These are phyloP conservation scores for Gilbertella persicaria DNA, from an alignment of 371 early-diverging fungal species.

Conservation along the genomic window DNA sequence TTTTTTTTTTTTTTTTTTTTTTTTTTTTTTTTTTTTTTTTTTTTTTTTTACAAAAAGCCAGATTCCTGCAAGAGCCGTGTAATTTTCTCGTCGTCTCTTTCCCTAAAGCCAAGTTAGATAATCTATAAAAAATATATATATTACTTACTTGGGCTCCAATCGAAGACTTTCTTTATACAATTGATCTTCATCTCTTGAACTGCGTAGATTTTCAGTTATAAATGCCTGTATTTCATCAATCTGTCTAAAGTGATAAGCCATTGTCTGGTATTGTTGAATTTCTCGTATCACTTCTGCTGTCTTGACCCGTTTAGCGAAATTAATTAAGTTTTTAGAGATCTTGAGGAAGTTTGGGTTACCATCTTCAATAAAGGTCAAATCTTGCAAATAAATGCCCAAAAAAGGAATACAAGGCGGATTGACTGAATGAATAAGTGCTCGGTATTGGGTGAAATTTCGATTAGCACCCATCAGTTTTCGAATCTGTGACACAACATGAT, in stretches of 20 bases:
- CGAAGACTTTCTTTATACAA: conserved; percentile 79
- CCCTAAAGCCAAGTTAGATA: conserved; percentile 38
- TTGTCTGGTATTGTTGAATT: conserved; percentile 90
- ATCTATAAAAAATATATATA: conserved; percentile 1
- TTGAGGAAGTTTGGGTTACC: conserved; percentile 77
- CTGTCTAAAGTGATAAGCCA: conserved; percentile 73
- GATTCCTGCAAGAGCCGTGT: conserved; percentile 83
- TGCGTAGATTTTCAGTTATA: conserved; percentile 56
- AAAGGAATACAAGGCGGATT: conserved; percentile 95
- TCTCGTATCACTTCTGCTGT: conserved; percentile 92
- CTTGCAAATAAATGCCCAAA: conserved; percentile 89
- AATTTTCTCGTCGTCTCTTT: conserved; percentile 90
- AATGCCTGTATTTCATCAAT: conserved; percentile 88
- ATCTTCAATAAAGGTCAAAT: conserved; percentile 94
- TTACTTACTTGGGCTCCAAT: conserved; percentile 76
- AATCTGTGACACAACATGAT: conserved; percentile 43
- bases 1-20: not conserved
- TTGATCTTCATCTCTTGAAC: conserved; percentile 53
- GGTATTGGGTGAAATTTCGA: conserved; percentile 85
- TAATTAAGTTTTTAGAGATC: conserved; percentile 72
- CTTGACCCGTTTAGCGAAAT: conserved; percentile 89
- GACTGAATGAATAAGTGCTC: conserved; percentile 81
- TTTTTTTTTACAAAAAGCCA: conserved; percentile 71
- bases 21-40: not conserved
- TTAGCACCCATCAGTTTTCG: conserved; percentile 78